Evolutionary conservation across 2,329 filamentous ascomycete species (phyloP).

Genomic region (Ceratocystis variospora): DNA sequence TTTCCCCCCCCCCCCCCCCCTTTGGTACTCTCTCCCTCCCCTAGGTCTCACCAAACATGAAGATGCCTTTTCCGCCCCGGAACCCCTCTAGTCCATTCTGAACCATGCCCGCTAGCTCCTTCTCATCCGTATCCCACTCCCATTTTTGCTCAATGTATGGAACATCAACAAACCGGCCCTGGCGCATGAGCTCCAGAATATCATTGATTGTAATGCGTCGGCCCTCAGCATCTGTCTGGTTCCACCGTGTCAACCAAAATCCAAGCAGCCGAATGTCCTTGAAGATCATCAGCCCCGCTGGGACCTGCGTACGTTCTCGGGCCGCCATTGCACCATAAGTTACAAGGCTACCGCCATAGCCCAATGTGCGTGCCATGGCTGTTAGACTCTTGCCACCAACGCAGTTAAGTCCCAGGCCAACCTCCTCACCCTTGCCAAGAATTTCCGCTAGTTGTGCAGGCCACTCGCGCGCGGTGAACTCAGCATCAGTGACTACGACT

Average conservation of each 20-base stretch:
- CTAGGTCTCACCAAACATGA: slow-evolving; percentile 57
- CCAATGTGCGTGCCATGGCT: slow-evolving; percentile 60
- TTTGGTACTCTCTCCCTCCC: neutral
- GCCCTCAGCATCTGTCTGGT: slow-evolving; percentile 54
- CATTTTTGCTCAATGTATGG: slow-evolving; percentile 73
- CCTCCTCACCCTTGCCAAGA: slow-evolving; percentile 57
- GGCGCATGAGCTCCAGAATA: slow-evolving; percentile 60
- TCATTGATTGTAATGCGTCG: slow-evolving; percentile 75
- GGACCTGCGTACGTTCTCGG: slow-evolving; percentile 67
- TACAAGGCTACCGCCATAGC: slow-evolving; percentile 58
- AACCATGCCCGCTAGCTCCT: slow-evolving; percentile 56
- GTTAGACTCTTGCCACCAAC: slow-evolving; percentile 80
- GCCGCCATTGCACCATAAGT: slow-evolving; percentile 87
- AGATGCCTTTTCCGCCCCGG: slow-evolving; percentile 76
- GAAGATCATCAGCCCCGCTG: slow-evolving; percentile 81
- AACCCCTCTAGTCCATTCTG: slow-evolving; percentile 75
- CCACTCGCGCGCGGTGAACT: slow-evolving; percentile 47
- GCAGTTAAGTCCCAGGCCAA: slow-evolving; percentile 78
- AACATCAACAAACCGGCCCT: slow-evolving; percentile 67
- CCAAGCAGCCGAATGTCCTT: slow-evolving; percentile 79
- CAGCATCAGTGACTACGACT: slow-evolving; percentile 42
- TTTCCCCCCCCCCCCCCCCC: too few species aligned
- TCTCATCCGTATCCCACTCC: slow-evolving; percentile 65
- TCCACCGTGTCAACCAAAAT: slow-evolving; percentile 93
- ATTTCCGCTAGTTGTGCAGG: slow-evolving; percentile 41